These are phyloP conservation scores for Crithidia brevicula DNA, from an alignment of 208 protist genomes.

Conservation along the genomic window DNA sequence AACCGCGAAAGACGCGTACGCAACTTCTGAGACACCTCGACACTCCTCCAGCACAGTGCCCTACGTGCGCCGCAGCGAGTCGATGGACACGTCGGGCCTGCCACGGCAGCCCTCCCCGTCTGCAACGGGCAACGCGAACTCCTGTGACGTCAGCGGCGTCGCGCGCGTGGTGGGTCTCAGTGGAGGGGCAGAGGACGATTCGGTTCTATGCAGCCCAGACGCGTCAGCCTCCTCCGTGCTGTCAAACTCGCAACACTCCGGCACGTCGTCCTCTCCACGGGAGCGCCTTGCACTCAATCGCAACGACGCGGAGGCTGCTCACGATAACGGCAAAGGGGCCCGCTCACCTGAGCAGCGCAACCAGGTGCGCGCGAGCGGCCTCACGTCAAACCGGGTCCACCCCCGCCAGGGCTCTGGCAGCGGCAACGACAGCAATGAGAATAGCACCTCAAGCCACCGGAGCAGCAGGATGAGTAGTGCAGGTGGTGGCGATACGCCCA, in stretches of 20 bases:
- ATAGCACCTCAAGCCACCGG: neutral
- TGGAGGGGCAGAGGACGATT: neutral
- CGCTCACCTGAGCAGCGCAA: too few relatives aligned
- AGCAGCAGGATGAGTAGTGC: neutral
- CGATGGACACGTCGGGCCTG: constrained; percentile 7
- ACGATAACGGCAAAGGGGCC: too few relatives aligned
- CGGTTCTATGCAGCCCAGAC: constrained; percentile 8
- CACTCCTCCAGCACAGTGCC: constrained; percentile 32
- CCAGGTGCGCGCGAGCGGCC: neutral
- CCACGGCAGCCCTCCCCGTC: neutral
- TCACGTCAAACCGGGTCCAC: constrained; percentile 23
- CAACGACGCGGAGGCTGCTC: too few relatives aligned
- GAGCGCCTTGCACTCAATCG: constrained; percentile 9
- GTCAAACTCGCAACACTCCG: neutral
- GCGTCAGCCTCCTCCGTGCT: neutral
- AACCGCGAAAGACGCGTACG: neutral
- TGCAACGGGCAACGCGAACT: too few relatives aligned
- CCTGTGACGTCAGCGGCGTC: too few relatives aligned
- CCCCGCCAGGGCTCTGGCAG: neutral
- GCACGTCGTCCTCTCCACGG: neutral
- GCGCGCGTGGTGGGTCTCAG: too few relatives aligned
- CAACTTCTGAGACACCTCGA: constrained; percentile 14
- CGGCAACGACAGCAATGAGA: constrained; percentile 1
- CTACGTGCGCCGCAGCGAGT: constrained; percentile 37
- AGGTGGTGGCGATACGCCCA: neutral